phyloP scores from a whole-genome alignment of 768 basidiomycete genomes.

The Phlegmacium glaucopus region DNA sequence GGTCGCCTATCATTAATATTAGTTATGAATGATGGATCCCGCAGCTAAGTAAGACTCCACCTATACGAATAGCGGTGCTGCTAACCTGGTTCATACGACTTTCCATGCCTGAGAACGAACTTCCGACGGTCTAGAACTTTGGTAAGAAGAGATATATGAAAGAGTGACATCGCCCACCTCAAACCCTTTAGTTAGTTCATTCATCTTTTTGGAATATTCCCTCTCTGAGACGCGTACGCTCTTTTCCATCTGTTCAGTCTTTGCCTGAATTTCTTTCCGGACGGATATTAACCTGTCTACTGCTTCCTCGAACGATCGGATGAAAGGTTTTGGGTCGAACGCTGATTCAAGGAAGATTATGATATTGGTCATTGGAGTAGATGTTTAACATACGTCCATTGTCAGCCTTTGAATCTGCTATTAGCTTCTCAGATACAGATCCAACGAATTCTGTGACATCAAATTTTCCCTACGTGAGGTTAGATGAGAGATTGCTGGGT shows the following conservation, averaged over 20 bases:
- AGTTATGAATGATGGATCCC: not conserved
- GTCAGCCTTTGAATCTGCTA: conserved; percentile 77
- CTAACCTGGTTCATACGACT: conserved; percentile 90
- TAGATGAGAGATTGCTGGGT: conserved; percentile 1
- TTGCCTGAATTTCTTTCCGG: conserved; percentile 85
- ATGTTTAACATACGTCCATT: conserved; percentile 59
- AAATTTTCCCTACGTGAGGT: conserved; percentile 68
- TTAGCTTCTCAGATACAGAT: conserved; percentile 82
- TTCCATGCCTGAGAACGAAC: conserved; percentile 89
- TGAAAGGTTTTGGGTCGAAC: conserved; percentile 93
- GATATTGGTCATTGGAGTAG: not conserved
- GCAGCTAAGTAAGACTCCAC: conserved; percentile 34
- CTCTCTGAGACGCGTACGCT: conserved; percentile 84
- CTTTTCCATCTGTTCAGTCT: conserved; percentile 91
- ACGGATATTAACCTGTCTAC: conserved; percentile 86
- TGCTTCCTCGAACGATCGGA: conserved; percentile 86
- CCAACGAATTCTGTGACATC: conserved; percentile 89
- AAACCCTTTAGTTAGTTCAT: conserved; percentile 90
- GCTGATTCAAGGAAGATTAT: conserved; percentile 41
- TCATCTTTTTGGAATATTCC: conserved; percentile 92
- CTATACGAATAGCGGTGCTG: conserved; percentile 90
- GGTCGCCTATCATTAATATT: conserved; percentile 62
- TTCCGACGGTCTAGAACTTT: conserved; percentile 68
- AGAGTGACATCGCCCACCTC: conserved; percentile 55
- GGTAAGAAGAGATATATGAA: conserved; percentile 1